Evolutionary conservation across 352 stramenopile species (phyloP), one percentile per base, ranked within the genome.

Genomic region (Globisporangium abappressorium): DNA sequence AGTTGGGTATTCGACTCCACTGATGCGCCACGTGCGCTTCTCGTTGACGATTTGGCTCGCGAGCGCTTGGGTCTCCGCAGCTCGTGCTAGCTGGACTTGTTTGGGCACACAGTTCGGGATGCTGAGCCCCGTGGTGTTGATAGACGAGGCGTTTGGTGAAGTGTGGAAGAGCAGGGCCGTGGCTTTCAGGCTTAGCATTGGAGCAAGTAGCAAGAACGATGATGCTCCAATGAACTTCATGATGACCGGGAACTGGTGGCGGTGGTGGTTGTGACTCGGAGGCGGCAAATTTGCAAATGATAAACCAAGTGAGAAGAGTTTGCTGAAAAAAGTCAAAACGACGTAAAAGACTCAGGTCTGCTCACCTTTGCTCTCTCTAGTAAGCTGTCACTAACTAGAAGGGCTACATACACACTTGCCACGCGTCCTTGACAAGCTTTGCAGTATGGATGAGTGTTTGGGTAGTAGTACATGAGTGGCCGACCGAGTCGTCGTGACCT

Each of bases 1-100:
- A 24, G 73, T 68, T 0, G 77, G 70, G 6, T 79, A 64, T 1
- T 73, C 33, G 62, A 15, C 24, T 1, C 26, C 22, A 9, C 49
- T 28, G 24, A 64, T 47, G 12, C 63, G 43, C 64, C 20, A 51
- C 22, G 64, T 59, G 43, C 34, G 56, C 46, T 66, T 60, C 33
- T 66, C 58, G n/a, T 65, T 59, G 28, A 15, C 24, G 41, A 66
- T 57, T 43, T 66, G 56, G n/a, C 43, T 57, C 9, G 56, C 58
- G 41, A 66, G 12, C 22, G 30, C 28, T 12, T 66, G 11, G 14
- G 28, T 65, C 18, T 28, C 38, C 1, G 38, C 53, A 38, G 51
- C 24, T 20, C 53, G 51, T 3, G 62, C 62, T 28, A 54, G 51
- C 36, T 62, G 15, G 34, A 33, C 53, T 26, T 55, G 34, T 18